phyloP scores from a whole-genome alignment of 768 basidiomycete species.

The Kondoa subrosea region DNA sequence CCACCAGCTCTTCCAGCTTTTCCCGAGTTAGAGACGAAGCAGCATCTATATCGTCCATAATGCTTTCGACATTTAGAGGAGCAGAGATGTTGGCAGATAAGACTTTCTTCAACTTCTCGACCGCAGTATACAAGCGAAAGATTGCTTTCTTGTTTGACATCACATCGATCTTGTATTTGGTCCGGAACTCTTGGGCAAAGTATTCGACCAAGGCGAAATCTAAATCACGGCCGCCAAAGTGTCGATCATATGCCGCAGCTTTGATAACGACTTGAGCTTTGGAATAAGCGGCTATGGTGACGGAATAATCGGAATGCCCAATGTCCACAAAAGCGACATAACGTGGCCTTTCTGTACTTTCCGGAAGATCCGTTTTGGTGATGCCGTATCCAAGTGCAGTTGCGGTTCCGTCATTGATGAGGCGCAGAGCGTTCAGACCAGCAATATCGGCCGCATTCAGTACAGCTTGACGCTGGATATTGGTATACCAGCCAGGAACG shows the following conservation, averaged over 20 bases:
- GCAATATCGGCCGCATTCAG: slow-evolving; percentile 80
- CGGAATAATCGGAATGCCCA: slow-evolving; percentile 80
- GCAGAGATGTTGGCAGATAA: slow-evolving; percentile 83
- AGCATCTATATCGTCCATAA: slow-evolving; percentile 92
- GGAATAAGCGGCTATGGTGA: slow-evolving; percentile 74
- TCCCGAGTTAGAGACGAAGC: slow-evolving; percentile 70
- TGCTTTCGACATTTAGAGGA: slow-evolving; percentile 78
- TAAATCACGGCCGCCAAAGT: slow-evolving; percentile 91
- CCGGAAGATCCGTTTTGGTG: slow-evolving; percentile 89
- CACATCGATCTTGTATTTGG: slow-evolving; percentile 97
- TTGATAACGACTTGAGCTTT: slow-evolving; percentile 82
- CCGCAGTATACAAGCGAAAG: slow-evolving; percentile 73
- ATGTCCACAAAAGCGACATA: slow-evolving; percentile 89
- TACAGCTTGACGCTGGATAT: slow-evolving; percentile 73
- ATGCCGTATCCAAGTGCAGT: slow-evolving; percentile 94
- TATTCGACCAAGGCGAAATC: slow-evolving; percentile 77
- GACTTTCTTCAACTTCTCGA: slow-evolving; percentile 91
- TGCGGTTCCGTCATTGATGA: slow-evolving; percentile 95
- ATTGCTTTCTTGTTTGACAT: slow-evolving; percentile 72
- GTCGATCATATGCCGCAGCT: slow-evolving; percentile 71
- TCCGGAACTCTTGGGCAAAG: slow-evolving; percentile 80
- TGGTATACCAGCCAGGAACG: slow-evolving; percentile 92
- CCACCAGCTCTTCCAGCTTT: slow-evolving; percentile 59
- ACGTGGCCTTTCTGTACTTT: slow-evolving; percentile 54
- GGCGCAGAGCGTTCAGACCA: slow-evolving; percentile 71